A percentile compares a stretch with the other conserved stretches of the same genome.
Conservation (phyloP, 2,329 filamentous ascomycete species). For the Bipolaris zeicola region DNA sequence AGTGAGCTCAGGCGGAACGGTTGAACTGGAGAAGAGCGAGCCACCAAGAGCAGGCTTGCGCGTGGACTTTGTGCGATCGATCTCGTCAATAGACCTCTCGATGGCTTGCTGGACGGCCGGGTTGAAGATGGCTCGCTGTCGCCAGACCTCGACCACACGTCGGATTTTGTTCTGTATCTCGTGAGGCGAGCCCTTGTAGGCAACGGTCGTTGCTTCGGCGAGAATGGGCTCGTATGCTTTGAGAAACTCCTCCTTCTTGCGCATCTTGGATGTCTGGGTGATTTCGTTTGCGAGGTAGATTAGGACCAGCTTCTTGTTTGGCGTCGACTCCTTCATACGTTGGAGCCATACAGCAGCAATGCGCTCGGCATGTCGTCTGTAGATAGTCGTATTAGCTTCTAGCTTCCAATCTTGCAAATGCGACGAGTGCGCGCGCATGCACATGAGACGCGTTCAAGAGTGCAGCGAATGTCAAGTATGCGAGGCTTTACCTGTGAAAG, state of each 20-base stretch:
- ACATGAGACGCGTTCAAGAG: neutral
- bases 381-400: conserved; percentile 25
- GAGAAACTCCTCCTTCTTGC: conserved; percentile 90
- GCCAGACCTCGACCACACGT: conserved; percentile 94
- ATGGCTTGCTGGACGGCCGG: conserved; percentile 77
- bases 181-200: conserved; percentile 82
- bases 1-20: conserved; percentile 75
- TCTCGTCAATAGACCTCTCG: conserved; percentile 74
- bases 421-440: neutral
- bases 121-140: conserved; percentile 84
- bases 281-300: conserved; percentile 98
- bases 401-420: conserved; percentile 1
- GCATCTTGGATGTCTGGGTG: conserved; percentile 91
- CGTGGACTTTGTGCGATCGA: conserved; percentile 61
- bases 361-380: conserved; percentile 85
- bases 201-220: conserved; percentile 84
- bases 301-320: conserved; percentile 84
- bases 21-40: conserved; percentile 70
- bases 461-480: conserved; percentile 3
- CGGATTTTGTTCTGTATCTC: conserved; percentile 88
- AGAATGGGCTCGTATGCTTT: conserved; percentile 89
- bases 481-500: conserved; percentile 80
- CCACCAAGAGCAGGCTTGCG: conserved; percentile 66
- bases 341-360: conserved; percentile 93
- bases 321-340: conserved; percentile 83